phyloP scores from a whole-genome alignment of 768 basidiomycete genomes.

The Termitomyces sp. region DNA sequence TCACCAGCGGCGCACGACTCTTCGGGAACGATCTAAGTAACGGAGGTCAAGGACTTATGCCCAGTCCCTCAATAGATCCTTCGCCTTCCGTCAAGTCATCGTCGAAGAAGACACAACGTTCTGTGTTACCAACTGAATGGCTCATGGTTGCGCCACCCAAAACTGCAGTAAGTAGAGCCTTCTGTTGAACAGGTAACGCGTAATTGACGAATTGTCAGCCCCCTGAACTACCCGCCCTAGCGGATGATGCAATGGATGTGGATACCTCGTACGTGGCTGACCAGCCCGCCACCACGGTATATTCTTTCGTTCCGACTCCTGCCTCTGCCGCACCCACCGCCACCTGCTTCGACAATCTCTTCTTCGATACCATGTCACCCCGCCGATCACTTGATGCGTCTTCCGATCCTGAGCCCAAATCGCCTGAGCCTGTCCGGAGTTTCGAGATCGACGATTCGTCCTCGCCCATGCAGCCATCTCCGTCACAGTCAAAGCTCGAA shows the following conservation, averaged over 20 bases:
- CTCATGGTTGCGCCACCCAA: conserved; percentile 28
- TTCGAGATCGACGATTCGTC: conserved; percentile 41
- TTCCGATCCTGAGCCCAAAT: conserved; percentile 41
- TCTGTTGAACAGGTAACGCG: too few species aligned
- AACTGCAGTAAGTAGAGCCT: conserved; percentile 25
- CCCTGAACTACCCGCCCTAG: conserved; percentile 41
- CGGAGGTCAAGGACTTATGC: conserved; percentile 24
- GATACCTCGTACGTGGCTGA: conserved; percentile 53
- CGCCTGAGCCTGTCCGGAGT: conserved; percentile 44
- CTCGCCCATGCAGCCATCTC: conserved; percentile 51
- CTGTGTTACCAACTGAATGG: conserved; percentile 67
- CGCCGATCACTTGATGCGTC: conserved; percentile 46
- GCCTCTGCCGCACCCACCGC: conserved; percentile 52
- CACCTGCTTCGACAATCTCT: conserved; percentile 57
- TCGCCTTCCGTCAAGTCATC: conserved; percentile 30
- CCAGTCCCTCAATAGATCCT: conserved; percentile 31
- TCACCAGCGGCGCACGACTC: conserved; percentile 61
- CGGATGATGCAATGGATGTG: conserved; percentile 78
- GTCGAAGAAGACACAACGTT: conserved; percentile 59
- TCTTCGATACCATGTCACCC: conserved; percentile 58
- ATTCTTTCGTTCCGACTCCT: conserved; percentile 36
- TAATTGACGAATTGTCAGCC: conserved; percentile 29
- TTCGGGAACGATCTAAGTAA: conserved; percentile 81
- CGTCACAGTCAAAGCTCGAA: conserved; percentile 48
- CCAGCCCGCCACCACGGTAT: conserved; percentile 24